These are phyloP conservation scores for Glutinoglossum americanum DNA, from an alignment of 495 filamentous ascomycete species.

Conservation along the genomic window DNA sequence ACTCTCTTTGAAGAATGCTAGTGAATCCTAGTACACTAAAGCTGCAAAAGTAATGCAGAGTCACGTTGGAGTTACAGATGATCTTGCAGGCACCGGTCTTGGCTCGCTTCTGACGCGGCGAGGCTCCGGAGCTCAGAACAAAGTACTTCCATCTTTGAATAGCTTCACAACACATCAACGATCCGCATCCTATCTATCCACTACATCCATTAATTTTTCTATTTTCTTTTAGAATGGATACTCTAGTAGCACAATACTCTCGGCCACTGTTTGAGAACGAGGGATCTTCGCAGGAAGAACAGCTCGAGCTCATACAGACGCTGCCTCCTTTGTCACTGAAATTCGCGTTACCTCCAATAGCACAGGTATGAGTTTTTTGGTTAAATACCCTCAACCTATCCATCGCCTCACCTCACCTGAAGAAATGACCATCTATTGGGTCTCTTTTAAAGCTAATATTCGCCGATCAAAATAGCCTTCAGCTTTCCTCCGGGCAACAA, in stretches of 20 bases:
- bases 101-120: conserved; percentile 3
- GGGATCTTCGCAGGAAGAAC: conserved; percentile 44
- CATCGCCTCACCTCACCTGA: not conserved
- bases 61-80: not conserved
- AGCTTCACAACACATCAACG: not conserved
- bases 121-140: not conserved
- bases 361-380: conserved; percentile 39
- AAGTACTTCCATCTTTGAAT: not conserved
- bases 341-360: conserved; percentile 85
- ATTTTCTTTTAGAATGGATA: conserved; percentile 44
- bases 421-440: too few species aligned
- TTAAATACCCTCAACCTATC: not conserved
- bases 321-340: conserved; percentile 58
- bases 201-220: not conserved
- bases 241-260: conserved; percentile 77
- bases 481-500: conserved; percentile 86
- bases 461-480: conserved; percentile 33
- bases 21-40: too few species aligned
- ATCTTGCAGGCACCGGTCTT: not conserved
- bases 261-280: conserved; percentile 50
- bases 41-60: not conserved
- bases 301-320: conserved; percentile 46
- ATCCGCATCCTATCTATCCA: not conserved
- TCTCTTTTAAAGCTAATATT: not conserved
- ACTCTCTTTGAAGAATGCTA: not conserved